These are phyloP conservation scores for Ziziphus jujuba DNA, from an alignment of 306 rosid species.

Conservation along the genomic window DNA sequence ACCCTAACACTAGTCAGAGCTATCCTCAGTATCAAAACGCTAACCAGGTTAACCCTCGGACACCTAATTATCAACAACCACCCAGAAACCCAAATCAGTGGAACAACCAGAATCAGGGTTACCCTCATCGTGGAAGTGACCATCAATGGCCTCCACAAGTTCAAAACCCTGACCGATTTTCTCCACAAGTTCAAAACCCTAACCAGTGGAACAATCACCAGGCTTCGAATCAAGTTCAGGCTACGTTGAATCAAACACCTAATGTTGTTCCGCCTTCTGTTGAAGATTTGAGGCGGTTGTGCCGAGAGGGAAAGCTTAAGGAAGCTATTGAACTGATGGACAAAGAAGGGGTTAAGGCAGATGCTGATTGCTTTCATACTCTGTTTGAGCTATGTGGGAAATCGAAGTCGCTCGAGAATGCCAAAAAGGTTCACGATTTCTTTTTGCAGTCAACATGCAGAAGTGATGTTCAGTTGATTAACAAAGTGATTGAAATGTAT, in stretches of 20 bases:
- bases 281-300: slow-evolving; percentile 52
- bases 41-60: slow-evolving; percentile 25
- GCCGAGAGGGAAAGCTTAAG: slow-evolving; percentile 63
- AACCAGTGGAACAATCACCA: slow-evolving; percentile 33
- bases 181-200: slow-evolving; percentile 20
- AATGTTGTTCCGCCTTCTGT: slow-evolving; percentile 34
- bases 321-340: slow-evolving; percentile 70
- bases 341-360: slow-evolving; percentile 72
- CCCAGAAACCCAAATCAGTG: slow-evolving; percentile 36
- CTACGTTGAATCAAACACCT: slow-evolving; percentile 22
- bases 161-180: slow-evolving; percentile 36
- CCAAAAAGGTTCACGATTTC: slow-evolving; percentile 74
- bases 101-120: slow-evolving; percentile 36
- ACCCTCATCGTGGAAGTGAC: slow-evolving; percentile 27
- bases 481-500: slow-evolving; percentile 75
- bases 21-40: slow-evolving; percentile 14
- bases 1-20: slow-evolving; percentile 10
- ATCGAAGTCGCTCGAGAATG: slow-evolving; percentile 62
- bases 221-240: slow-evolving; percentile 26
- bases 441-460: slow-evolving; percentile 72
- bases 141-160: slow-evolving; percentile 36
- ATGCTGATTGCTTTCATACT: slow-evolving; percentile 52
- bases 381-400: slow-evolving; percentile 60
- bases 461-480: slow-evolving; percentile 52
- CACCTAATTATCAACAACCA: slow-evolving; percentile 38